These are phyloP conservation scores for Grigorovia humatica DNA, from an alignment of 805 yeast species.

Conservation along the genomic window DNA sequence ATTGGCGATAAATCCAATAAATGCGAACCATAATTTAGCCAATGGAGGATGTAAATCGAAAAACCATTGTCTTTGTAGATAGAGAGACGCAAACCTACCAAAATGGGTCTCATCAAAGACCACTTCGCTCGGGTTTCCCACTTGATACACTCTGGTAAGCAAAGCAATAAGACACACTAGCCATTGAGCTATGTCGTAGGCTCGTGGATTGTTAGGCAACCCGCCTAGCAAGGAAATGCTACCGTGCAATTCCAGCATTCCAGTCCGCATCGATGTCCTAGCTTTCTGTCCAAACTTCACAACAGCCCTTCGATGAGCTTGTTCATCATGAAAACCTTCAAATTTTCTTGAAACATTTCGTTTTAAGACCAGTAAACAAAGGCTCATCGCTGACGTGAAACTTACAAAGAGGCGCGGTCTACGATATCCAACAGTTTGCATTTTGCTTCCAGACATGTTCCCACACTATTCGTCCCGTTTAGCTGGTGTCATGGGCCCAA, in stretches of 20 bases:
- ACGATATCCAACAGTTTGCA: too few species aligned
- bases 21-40: constrained; percentile 83
- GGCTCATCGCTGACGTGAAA: neutral
- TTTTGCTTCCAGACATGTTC: neutral
- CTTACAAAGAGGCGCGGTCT: neutral
- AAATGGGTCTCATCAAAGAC: constrained; percentile 82
- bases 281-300: too few species aligned
- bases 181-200: constrained; percentile 40
- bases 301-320: too few species aligned
- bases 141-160: constrained; percentile 47
- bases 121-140: constrained; percentile 58
- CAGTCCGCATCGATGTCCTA: too few species aligned
- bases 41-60: constrained; percentile 97
- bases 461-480: neutral
- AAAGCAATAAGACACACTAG: constrained; percentile 58
- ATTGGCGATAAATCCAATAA: constrained; percentile 81
- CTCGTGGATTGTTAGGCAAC: constrained; percentile 20
- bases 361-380: neutral
- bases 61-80: constrained; percentile 78
- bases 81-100: constrained; percentile 75
- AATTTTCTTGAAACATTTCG: too few species aligned
- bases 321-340: too few species aligned
- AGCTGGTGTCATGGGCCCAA: neutral
- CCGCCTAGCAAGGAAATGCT: neutral
- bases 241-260: neutral